Evolutionary conservation across 1,284 basidiomycete species (phyloP).

Genomic region (Ceratorhiza oryzae-sativae): DNA sequence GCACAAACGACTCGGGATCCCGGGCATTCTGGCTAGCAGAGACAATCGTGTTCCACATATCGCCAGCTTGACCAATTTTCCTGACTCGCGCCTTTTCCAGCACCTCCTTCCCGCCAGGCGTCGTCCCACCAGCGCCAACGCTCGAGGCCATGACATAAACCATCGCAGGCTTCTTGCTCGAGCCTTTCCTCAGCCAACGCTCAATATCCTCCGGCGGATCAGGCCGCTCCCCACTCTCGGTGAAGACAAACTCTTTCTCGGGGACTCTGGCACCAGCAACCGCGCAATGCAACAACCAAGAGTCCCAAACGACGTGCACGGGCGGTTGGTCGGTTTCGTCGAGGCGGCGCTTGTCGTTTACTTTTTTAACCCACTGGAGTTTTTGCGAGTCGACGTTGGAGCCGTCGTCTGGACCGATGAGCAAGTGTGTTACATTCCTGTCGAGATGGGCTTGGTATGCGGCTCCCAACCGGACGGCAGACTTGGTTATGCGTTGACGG

Average conservation of each 20-base stretch:
- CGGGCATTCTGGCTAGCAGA: slow-evolving; percentile 7
- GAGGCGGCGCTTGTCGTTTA: slow-evolving; percentile 38
- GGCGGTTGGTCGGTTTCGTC: slow-evolving; percentile 34
- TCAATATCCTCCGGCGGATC: slow-evolving; percentile 21
- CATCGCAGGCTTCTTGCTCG: slow-evolving; percentile 14
- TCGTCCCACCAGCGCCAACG: slow-evolving; percentile 6
- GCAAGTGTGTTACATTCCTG: slow-evolving; percentile 44
- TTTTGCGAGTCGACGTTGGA: slow-evolving; percentile 36
- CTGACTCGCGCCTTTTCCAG: slow-evolving; percentile 15
- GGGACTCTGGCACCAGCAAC: slow-evolving; percentile 12
- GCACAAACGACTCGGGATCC: slow-evolving; percentile 8
- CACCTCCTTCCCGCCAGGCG: slow-evolving; percentile 27
- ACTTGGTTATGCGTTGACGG: slow-evolving; percentile 37
- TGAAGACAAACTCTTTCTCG: slow-evolving; percentile 12
- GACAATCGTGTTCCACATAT: slow-evolving; percentile 15
- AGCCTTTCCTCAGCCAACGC: slow-evolving; percentile 1
- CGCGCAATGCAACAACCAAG: slow-evolving; percentile 45
- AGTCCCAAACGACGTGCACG: slow-evolving; percentile 45
- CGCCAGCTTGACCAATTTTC: neutral
- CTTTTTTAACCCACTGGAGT: slow-evolving; percentile 38
- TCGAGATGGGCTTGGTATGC: slow-evolving; percentile 42
- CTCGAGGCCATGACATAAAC: neutral
- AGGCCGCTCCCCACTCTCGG: slow-evolving; percentile 15
- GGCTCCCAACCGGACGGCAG: slow-evolving; percentile 30
- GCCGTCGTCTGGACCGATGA: slow-evolving; percentile 41